Percentiles rank a stretch among this genome's conserved stretches.
Conservation (phyloP, 495 filamentous ascomycete species). For the Friedmanniomyces simplex region DNA sequence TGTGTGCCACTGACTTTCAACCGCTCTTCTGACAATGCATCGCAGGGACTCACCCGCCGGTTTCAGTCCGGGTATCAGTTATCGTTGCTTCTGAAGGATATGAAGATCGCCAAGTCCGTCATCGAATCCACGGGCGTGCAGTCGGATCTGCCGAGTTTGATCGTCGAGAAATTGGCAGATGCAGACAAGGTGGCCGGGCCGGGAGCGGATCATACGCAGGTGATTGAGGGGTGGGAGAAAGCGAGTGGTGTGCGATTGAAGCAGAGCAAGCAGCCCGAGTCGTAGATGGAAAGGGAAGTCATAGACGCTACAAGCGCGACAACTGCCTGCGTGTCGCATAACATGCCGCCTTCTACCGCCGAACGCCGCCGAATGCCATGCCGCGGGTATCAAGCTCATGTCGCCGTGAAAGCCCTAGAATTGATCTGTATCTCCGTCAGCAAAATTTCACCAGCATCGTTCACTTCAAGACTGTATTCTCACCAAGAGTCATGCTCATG, state of each 20-base stretch:
- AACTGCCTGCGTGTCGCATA: background rate
- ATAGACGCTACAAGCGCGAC: background rate
- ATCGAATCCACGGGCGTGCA: slow-evolving; percentile 8
- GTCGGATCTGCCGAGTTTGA: slow-evolving; percentile 7
- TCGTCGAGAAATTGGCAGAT: slow-evolving; percentile 4
- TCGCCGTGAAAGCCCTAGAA: slow-evolving; percentile 5
- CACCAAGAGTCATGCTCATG: slow-evolving; percentile 96
- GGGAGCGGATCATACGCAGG: slow-evolving; percentile 14
- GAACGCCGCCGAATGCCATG: slow-evolving; percentile 1
- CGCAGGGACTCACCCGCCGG: slow-evolving; percentile 11
- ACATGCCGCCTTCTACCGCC: background rate
- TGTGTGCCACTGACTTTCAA: background rate
- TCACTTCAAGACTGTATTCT: slow-evolving; percentile 21
- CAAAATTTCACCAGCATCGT: background rate
- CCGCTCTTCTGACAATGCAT: background rate
- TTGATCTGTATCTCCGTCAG: slow-evolving; percentile 12
- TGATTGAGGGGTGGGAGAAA: slow-evolving; percentile 15
- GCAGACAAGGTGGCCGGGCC: slow-evolving; percentile 14
- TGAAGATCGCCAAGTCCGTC: slow-evolving; percentile 15
- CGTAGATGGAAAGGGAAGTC: background rate
- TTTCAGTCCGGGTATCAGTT: slow-evolving; percentile 17
- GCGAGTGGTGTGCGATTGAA: slow-evolving; percentile 11
- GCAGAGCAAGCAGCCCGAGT: slow-evolving; percentile 3
- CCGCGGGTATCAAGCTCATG: background rate
- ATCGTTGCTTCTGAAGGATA: slow-evolving; percentile 14